Evolutionary conservation across 2,329 filamentous ascomycete species (phyloP).

Genomic region (Penicillium sp.): DNA sequence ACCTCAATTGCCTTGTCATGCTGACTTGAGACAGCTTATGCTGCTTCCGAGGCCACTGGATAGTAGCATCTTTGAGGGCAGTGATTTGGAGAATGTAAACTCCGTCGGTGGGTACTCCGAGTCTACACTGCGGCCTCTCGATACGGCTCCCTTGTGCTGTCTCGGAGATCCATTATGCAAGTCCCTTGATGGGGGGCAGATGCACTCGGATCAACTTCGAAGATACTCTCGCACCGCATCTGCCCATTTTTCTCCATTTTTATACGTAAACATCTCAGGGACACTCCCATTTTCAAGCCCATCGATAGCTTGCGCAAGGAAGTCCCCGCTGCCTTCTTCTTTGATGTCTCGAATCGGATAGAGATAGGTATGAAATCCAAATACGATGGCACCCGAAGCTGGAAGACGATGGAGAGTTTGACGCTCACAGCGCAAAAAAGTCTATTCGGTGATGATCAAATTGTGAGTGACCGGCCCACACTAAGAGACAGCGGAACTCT

Average conservation of each 20-base stretch:
- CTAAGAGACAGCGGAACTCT: too few relatives aligned
- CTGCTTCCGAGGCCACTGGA: too few relatives aligned
- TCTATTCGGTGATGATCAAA: constrained; percentile 23
- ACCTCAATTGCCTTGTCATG: too few relatives aligned
- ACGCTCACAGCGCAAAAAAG: constrained; percentile 51
- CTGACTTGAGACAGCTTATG: too few relatives aligned
- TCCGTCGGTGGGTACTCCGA: too few relatives aligned
- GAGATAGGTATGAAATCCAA: constrained; percentile 58
- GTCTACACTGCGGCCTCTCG: too few relatives aligned
- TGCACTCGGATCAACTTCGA: constrained; percentile 11
- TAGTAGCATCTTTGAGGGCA: too few relatives aligned
- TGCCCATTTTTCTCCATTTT: constrained; percentile 52
- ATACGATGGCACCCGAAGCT: constrained; percentile 49
- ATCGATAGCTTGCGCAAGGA: constrained; percentile 53
- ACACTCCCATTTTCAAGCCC: constrained; percentile 53
- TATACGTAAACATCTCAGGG: constrained; percentile 55
- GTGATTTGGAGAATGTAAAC: too few relatives aligned
- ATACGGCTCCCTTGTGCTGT: background rate
- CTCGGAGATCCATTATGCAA: background rate
- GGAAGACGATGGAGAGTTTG: constrained; percentile 58
- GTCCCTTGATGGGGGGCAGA: background rate
- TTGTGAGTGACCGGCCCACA: background rate
- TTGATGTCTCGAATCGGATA: constrained; percentile 53
- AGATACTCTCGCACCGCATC: constrained; percentile 50
- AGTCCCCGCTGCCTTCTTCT: constrained; percentile 50